Evolutionary conservation across 1,284 basidiomycete genomes (phyloP), one percentile per base, ranked within the genome.

Genomic region (Papiliotrema laurentii): DNA sequence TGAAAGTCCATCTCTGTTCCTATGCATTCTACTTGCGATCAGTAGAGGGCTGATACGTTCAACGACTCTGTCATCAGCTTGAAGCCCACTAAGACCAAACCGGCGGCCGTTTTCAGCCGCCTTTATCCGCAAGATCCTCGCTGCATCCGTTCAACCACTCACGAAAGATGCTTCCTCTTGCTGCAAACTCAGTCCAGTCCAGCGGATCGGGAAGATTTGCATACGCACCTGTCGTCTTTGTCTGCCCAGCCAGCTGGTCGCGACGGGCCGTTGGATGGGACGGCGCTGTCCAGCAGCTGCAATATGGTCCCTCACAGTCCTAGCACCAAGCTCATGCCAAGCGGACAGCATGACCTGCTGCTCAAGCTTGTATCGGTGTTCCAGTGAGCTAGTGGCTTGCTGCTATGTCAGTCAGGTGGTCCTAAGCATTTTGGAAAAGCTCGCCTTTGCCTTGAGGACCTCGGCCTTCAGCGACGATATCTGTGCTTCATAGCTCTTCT

Each of bases 281-380:
- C 47, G 33, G 10, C 35, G 27, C 28, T 36, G 22, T 4, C 48
- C 44, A 16, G 60, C 59, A 7, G 43, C 45, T 10, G 43, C 46
- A 24, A 72, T 39, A 44, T 70, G 68, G 38, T 77, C 79, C 52
- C 86, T 79, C 37, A 81, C 76, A 14, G 77, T 79, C 38, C 79
- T 77, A 78, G 86, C 83, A 3, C 87, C 85, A 34, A 81, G 71
- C 36, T 76, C 77, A 65, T 90, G 87, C 56, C 89, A 78, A 10
- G 83, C 81, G 44, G 83, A 79, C 21, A 89, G 75, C 83, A 93
- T 85, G 47, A 89, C 78, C 58, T 84, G 81, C 57, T 89, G 86
- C 68, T 93, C 89, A 43, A 79, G 77, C 49, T 80, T 77, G 65
- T 89, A 88, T 22, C 81, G 80, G 51, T 76, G 77, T 41, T 79